Evolutionary conservation across 768 basidiomycete species (phyloP), one percentile per base, ranked within the genome.

Genomic region (Psilocybe cyanescens): DNA sequence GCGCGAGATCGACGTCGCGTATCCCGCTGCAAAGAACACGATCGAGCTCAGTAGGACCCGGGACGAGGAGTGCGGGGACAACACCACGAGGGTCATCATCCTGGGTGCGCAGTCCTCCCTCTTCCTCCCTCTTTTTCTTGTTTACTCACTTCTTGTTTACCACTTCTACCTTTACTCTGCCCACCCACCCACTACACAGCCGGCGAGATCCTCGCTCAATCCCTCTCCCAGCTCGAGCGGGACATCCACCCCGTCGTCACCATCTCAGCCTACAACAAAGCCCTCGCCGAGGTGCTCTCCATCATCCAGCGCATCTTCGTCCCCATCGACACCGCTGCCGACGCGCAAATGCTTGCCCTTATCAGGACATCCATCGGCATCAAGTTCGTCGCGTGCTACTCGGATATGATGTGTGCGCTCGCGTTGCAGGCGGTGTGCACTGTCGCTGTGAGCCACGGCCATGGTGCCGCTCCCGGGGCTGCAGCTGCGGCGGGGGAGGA

Each of bases 11-110:
- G 97, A 99, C 67, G 97, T 99, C 31, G 95, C 96, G 1, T 97
- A 99, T 69, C 97, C 97, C 3, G 97, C 97, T 30, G 97, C 97
- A 19, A 99, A 99, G 81, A 97, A 96, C 67, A 99, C 99, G 97
- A 97, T 99, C 65, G 97, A 99, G 78, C 87, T 99, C 9, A 94
- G 94, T 68, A 79, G 97, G 72, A 99, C 97, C 1, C 97, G 99
- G 74, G 97, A 99, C 68, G 97, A 99, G 78, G 97, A 99, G 71
- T 97, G 97, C 66, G 97, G 97, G 49, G 97, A 98, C 75, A 97
- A 97, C 60, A 99, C 97, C 28, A 99, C 97, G 12, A 95, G 92
- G 70, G 97, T 99, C 51, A 97, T 99, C 78, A 97, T 99, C 70
- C 84, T 99, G 12, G 96, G 96, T 19, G 19, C 19, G 19, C 19